Base-by-base conservation (phyloP, 352 stramenopile genomes). In the Pythium brassicae region DNA sequence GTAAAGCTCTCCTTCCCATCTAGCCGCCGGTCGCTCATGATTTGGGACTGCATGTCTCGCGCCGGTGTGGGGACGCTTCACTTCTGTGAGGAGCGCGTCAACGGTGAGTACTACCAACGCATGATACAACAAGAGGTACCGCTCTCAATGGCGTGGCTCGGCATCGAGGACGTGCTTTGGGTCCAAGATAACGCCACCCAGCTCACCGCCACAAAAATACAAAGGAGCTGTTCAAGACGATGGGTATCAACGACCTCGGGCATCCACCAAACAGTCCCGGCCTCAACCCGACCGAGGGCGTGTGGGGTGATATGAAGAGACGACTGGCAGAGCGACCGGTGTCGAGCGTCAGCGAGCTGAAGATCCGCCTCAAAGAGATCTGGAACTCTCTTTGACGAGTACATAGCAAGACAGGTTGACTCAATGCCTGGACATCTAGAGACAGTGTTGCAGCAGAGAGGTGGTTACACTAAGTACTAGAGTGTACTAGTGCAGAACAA, bases 261-360 rank as follows among this genome's bases (percentile, higher is more conserved):
- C 47, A 53, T 26, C 47, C 47, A n/a, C 47, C 47, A 9, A 53
- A 53, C 29, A 53, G 17, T 19, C 47, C 27, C 17, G 47, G 42
- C 20, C 47, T 53, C 9, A 53, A 53, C 17, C 47, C 47, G 8
- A 53, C 27, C 19, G 47, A 53, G 29, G 11, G 20, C 6, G 27
- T 43, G 6, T 50, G 22, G 22, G 17, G 44, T n/a, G 44, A 50
- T n/a, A 34, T 50, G 22, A 34, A 50, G 5, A 14, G 44, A n/a
- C 44, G 9, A 17, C 44, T 50, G 1, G 20, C 44, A 4, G 22
- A 29, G 8, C 22, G 9, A 34, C 22, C 8, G 10, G 44, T 50
- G 4, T 20, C 22, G 8, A 50, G 44, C 23, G 15, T 34, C 22
- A 50, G 22, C 20, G 22, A 50, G 20, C 23, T 50, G 22, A 50